Evolutionary conservation across 2,329 filamentous ascomycete genomes (phyloP), one percentile per base, ranked within the genome.

Genomic region (Purpureocillium takamizusanense): DNA sequence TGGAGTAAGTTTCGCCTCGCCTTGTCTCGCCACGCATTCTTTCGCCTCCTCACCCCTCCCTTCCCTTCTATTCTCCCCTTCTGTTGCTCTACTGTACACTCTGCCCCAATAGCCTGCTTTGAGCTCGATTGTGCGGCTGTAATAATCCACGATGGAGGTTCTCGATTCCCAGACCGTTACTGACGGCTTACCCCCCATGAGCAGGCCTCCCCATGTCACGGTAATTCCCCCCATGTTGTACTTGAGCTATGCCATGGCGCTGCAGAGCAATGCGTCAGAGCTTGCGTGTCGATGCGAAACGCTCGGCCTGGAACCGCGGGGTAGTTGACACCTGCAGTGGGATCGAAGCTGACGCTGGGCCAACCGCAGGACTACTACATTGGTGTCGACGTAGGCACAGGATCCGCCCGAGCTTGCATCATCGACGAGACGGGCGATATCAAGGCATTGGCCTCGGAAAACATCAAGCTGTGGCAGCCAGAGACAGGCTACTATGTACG

Each of bases 371-470:
- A 78, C 44, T 70, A 80, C 51, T 81, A 74, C 54, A 76, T 97
- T 55, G 90, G 90, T 44, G 86, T 98, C 51, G 92, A 98, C 66
- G 90, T 98, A 36, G 92, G 92, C 37, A 98, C 92, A 15, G 92
- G 92, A 40, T 95, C 87, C 59, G 92, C 90, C 30, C 79, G 92
- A 57, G 92, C 92, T 39, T 97, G 92, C 63, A 87, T 98, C 57
- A 95, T 98, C 62, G 86, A 97, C 59, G 76, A 81, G 45, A 81
- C 83, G 31, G 92, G 92, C 38, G 87, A 95, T 56, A 97, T 98
- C 63, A 80, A 81, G 55, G 78, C 74, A 12, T 60, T 88, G 47
- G 81, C 83, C 16, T 78, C 82, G 3, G 76, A 88, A 57, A 74
- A 85, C 50, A 89, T 89, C 62, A 81, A 82, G 54, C 70, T 88